Evolutionary conservation across 306 rosid genomes (phyloP), one percentile per base, ranked within the genome.

Genomic region (Lathyrus aphaca): DNA sequence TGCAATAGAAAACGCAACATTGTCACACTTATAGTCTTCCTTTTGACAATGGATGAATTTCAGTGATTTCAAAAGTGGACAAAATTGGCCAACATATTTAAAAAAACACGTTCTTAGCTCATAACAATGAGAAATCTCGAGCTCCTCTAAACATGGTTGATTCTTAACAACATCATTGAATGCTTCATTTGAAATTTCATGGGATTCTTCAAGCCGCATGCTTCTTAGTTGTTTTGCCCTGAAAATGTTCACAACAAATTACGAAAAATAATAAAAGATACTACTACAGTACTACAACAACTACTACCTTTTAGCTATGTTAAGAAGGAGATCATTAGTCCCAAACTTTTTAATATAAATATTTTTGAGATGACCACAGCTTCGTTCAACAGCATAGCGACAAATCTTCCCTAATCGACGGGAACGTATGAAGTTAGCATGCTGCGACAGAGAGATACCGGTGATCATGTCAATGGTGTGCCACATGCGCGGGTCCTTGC

Each of bases 341-440:
- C 2, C 55, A 49, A 49, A 16, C n/a, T n/a, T n/a, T n/a, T n/a
- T n/a, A n/a, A n/a, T n/a, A n/a, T n/a, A n/a, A n/a, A n/a, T 17
- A 0, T 49, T 5, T 16, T 17, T 17, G 10, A 16, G 25, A 49
- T 49, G 11, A 49, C 55, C 25, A 3, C 25, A 49, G 8, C 55
- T 49, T 49, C 10, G 23, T 1, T 49, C 2, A 8, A 49, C 23
- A 6, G 25, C 55, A 17, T 7, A 17, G 5, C 12, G 5, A 16
- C 55, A 49, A 6, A 49, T 49, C 25, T 8, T 3, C 55, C 7
- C 12, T 8, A 49, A 17, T 0, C 5, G 25, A 7, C 5, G 0
- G 2, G 1, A 3, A 16, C 0, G 6, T 16, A 0, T 10, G 7
- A 0, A 0, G 5, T n/a, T 3, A 5, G 0, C 1, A 1, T 0